Conservation (phyloP, 495 filamentous ascomycete genomes). For the Penicillium lividum region DNA sequence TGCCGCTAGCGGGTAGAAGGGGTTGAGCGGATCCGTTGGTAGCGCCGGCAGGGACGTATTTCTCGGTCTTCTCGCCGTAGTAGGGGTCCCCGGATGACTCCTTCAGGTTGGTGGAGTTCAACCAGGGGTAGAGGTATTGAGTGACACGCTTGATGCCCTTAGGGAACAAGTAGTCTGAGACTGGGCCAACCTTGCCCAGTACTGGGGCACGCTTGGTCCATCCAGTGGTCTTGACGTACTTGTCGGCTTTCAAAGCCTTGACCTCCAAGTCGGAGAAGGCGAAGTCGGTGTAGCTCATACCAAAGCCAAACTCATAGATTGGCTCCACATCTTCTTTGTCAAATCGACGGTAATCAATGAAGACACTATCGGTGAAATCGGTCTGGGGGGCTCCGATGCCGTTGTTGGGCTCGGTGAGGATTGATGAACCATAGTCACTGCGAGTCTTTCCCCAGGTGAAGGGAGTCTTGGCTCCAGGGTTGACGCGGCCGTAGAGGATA, state of each 20-base stretch:
- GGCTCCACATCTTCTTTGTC: constrained; percentile 74
- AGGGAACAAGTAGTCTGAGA: constrained; percentile 76
- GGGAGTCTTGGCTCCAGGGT: constrained; percentile 80
- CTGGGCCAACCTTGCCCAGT: constrained; percentile 66
- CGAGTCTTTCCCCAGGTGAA: constrained; percentile 83
- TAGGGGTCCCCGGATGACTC: constrained; percentile 63
- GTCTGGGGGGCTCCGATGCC: constrained; percentile 70
- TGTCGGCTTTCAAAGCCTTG: constrained; percentile 48
- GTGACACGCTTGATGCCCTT: constrained; percentile 54
- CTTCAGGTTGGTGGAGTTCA: constrained; percentile 72
- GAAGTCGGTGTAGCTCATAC: constrained; percentile 87
- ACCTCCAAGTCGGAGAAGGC: constrained; percentile 74
- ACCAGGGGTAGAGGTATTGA: constrained; percentile 84
- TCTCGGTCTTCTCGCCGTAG: constrained; percentile 62
- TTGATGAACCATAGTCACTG: constrained; percentile 71
- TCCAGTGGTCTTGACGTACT: constrained; percentile 69
- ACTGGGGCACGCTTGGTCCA: constrained; percentile 65
- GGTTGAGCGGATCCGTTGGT: constrained; percentile 67
- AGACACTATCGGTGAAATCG: constrained; percentile 81
- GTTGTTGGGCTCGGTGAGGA: constrained; percentile 76
- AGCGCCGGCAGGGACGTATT: constrained; percentile 69
- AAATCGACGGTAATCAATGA: constrained; percentile 93
- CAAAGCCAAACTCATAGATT: constrained; percentile 89
- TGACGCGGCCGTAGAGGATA: constrained; percentile 85
- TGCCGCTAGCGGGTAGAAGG: constrained; percentile 61